A percentile compares a stretch with the other conserved stretches of the same genome.
Conservation (phyloP, 192 early-diverging fungal genomes). For the Thamnidium elegans region DNA sequence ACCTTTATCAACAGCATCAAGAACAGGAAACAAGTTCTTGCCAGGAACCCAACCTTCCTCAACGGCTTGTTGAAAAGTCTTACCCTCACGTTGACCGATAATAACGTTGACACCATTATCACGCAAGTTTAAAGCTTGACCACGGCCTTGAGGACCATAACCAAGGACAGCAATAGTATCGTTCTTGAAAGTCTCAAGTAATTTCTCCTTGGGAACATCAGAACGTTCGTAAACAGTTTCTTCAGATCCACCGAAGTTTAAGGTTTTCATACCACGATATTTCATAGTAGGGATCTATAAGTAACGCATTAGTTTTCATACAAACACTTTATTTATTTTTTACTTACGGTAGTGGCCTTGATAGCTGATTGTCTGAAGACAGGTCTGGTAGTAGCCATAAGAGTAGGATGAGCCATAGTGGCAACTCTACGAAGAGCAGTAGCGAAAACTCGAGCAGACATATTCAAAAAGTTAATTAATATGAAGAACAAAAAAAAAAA, state of each 20-base stretch:
- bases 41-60: slow-evolving; percentile 94
- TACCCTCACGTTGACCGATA: slow-evolving; percentile 82
- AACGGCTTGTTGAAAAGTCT: slow-evolving; percentile 86
- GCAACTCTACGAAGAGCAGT: slow-evolving; percentile 8
- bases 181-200: slow-evolving; percentile 83
- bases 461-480: background rate
- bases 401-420: slow-evolving; percentile 3
- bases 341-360: slow-evolving; percentile 5
- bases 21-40: slow-evolving; percentile 88
- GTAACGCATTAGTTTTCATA: background rate
- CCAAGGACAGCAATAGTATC: slow-evolving; percentile 89
- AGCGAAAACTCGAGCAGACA: slow-evolving; percentile 4
- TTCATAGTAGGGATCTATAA: slow-evolving; percentile 32
- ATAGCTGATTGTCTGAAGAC: background rate
- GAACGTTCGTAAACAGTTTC: slow-evolving; percentile 91
- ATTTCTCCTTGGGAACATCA: slow-evolving; percentile 89
- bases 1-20: slow-evolving; percentile 84
- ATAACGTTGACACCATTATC: slow-evolving; percentile 96
- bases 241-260: slow-evolving; percentile 88
- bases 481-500: too few species aligned
- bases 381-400: background rate
- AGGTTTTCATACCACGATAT: slow-evolving; percentile 81
- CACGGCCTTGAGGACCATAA: slow-evolving; percentile 93
- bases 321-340: background rate
- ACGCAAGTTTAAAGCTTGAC: slow-evolving; percentile 90